Evolutionary conservation across 176 grass and related monocot genomes (phyloP).

Genomic region (Raddia distichophylla): DNA sequence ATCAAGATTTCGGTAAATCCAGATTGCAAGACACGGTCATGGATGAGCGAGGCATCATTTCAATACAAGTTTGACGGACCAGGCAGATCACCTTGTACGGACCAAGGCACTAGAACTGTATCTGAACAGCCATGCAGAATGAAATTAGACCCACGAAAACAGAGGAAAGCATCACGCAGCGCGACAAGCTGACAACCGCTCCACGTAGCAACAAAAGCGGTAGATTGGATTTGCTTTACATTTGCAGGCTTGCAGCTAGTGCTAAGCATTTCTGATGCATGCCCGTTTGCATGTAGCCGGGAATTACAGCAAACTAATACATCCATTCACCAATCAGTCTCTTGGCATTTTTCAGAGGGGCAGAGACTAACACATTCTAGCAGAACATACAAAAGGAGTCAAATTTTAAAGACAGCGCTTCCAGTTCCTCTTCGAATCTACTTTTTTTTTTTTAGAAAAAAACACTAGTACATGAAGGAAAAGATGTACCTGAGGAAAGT

Average conservation of each 20-base stretch:
- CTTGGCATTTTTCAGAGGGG: background rate
- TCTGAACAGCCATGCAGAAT: background rate
- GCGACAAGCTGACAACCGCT: background rate
- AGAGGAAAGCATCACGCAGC: background rate
- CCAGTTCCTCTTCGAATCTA: conserved; percentile 20
- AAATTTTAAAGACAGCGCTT: background rate
- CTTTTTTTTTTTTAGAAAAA: background rate
- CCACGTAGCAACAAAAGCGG: background rate
- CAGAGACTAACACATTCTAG: background rate
- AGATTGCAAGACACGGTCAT: background rate
- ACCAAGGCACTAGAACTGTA: background rate
- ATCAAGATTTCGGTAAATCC: background rate
- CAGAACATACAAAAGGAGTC: background rate
- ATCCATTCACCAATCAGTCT: conserved; percentile 3
- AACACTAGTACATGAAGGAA: background rate
- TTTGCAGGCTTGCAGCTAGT: background rate
- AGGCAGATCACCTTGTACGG: background rate
- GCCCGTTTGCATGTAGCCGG: background rate
- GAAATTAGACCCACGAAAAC: conserved; percentile 8
- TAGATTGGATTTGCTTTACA: background rate
- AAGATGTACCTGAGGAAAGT: conserved; percentile 2
- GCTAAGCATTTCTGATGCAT: background rate
- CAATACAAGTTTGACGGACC: background rate
- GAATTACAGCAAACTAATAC: background rate
- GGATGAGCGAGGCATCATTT: background rate